Evolutionary conservation across 1,139 yeast species (phyloP).

Genomic region (Candida mesenterica): DNA sequence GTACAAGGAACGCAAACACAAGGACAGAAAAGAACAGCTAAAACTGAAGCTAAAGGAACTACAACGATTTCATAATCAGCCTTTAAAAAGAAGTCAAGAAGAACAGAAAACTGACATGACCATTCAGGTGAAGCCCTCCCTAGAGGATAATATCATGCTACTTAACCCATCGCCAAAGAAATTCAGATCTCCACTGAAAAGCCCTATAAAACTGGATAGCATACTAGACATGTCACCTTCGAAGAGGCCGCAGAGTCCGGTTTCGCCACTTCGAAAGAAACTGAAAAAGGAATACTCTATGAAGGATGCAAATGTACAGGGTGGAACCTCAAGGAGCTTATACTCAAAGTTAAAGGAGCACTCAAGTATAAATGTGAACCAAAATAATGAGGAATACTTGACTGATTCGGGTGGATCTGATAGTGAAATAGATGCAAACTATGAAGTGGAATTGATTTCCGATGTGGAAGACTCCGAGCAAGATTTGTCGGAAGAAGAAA

Average conservation of each 20-base stretch:
- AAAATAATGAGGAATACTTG: no score
- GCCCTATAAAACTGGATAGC: conserved; percentile 9
- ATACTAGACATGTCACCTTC: conserved; percentile 14
- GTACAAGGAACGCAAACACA: conserved; percentile 22
- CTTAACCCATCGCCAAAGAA: conserved; percentile 35
- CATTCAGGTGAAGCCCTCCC: conserved; percentile 5
- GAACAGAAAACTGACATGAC: not conserved
- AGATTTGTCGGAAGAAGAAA: not conserved
- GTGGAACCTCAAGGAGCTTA: no score
- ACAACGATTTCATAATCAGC: not conserved
- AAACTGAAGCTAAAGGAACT: conserved; percentile 19
- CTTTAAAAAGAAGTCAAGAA: not conserved
- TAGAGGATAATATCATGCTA: conserved; percentile 25
- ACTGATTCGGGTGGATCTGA: no score
- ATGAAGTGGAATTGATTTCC: not conserved
- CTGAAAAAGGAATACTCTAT: not conserved
- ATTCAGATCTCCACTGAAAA: conserved; percentile 8
- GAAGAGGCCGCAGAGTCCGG: conserved; percentile 8
- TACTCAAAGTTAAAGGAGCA: no score
- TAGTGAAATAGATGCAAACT: not conserved
- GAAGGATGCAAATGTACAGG: no score
- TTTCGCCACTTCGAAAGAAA: not conserved
- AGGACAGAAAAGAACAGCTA: conserved; percentile 19
- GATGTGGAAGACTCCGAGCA: not conserved
- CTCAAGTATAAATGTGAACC: no score